Evolutionary conservation across 2,329 filamentous ascomycete species (phyloP).

Genomic region (Fusarium ramigenum): DNA sequence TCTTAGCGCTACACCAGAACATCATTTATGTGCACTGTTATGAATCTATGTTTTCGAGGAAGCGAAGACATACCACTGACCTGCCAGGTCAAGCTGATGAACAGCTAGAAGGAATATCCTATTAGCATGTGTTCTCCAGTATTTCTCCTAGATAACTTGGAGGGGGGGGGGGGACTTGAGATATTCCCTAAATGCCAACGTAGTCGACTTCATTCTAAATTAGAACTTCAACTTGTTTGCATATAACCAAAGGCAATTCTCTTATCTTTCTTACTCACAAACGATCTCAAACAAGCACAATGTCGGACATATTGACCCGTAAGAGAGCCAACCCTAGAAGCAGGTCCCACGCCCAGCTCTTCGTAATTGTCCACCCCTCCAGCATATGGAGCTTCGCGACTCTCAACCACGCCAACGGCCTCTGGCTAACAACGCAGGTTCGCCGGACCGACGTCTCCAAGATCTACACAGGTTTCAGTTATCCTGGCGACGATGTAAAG

Average conservation of each 20-base stretch:
- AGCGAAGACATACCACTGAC: neutral
- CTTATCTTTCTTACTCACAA: neutral
- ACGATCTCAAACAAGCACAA: neutral
- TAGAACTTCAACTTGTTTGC: neutral
- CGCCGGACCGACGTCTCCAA: neutral
- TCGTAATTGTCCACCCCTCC: too few species aligned
- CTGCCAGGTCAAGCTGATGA: neutral
- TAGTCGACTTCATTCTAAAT: accelerated
- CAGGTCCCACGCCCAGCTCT: neutral
- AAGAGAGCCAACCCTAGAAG: too few species aligned
- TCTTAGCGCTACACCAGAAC: neutral
- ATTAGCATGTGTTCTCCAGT: neutral
- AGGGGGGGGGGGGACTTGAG: too few species aligned
- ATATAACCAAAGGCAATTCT: neutral
- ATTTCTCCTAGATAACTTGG: neutral
- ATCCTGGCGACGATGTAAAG: accelerated
- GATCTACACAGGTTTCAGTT: neutral
- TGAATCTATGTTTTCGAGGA: neutral
- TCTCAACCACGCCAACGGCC: neutral
- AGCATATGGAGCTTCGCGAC: neutral
- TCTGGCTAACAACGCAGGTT: neutral
- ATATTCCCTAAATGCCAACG: neutral
- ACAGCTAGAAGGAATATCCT: accelerated
- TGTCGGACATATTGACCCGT: accelerated
- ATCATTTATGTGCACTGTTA: neutral